Base-by-base conservation (phyloP, 768 basidiomycete species). In the Mrakia gelida region DNA sequence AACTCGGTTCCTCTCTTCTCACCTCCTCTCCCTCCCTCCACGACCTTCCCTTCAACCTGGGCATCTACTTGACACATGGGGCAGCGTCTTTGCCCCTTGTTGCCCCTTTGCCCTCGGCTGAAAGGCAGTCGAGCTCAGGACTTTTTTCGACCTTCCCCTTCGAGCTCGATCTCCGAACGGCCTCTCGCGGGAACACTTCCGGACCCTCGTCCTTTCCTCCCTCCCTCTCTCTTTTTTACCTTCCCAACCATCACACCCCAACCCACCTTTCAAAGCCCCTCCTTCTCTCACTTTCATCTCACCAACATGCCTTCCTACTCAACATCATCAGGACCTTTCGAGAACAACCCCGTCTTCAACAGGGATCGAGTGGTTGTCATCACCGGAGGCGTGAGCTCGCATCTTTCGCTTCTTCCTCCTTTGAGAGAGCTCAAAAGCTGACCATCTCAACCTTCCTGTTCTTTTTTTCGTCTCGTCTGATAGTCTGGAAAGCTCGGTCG, bases 401-500 rank as follows among this genome's bases (percentile, higher is more conserved):
- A 23, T 38, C 26, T 38, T 43, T n/a, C n/a, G 4, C 30, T 32
- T 34, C 30, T 28, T 7, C 41, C 38, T 41, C 41, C 38, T 67
- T 67, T 38, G 4, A 21, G 5, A n/a, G 7, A 45, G 45, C 45
- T 45, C 10, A 9, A 7, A 34, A 70, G 67, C 67, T 70, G 38
- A 67, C 65, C 45, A 45, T 52, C 49, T 52, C 26, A 4, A n/a
- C n/a, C 41, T 34, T 23, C 67, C n/a, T 23, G 3, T 41, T 41
- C 67, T n/a, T 6, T 7, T 0, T 23, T 38, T 41, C 32, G 3
- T 68, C 38, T 21, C 38, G 13, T n/a, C 23, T 26, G 18, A 67
- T 13, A 70, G 67, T 70, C 67, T 23, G 67, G 67, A 9, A 70
- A 70, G 67, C 67, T 70, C 38, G 67, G 67, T 13, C 67, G 67